Conservation (phyloP, 306 rosid genomes). For the Pyrus bretschneideri region DNA sequence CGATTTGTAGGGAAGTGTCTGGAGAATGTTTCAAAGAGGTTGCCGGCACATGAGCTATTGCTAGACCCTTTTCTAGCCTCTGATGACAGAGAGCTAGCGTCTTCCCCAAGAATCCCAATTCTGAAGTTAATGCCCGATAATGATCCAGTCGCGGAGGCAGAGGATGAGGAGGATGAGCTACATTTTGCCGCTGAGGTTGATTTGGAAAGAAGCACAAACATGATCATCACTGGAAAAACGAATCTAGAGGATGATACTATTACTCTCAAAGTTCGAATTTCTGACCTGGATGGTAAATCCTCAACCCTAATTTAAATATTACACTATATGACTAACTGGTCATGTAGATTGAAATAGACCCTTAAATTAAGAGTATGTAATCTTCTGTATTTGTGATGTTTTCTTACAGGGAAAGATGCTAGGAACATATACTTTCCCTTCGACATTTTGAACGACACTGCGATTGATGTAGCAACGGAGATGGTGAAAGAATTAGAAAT, state of each 20-base stretch:
- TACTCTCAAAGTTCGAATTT: slow-evolving; percentile 58
- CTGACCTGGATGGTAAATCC: slow-evolving; percentile 38
- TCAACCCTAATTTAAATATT: background rate
- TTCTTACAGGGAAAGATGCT: slow-evolving; percentile 32
- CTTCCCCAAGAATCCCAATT: slow-evolving; percentile 11
- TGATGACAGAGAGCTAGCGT: slow-evolving; percentile 22
- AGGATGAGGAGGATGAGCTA: background rate
- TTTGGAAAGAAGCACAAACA: slow-evolving; percentile 34
- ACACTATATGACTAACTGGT: background rate
- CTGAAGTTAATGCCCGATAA: background rate
- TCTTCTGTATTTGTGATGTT: background rate
- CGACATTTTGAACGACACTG: slow-evolving; percentile 62
- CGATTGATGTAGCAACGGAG: slow-evolving; percentile 68
- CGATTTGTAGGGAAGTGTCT: slow-evolving; percentile 72
- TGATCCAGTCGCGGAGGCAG: background rate
- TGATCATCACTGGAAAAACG: slow-evolving; percentile 72
- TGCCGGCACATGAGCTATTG: slow-evolving; percentile 63
- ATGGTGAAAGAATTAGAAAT: slow-evolving; percentile 88
- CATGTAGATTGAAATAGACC: background rate
- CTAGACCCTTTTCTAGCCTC: slow-evolving; percentile 65
- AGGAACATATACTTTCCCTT: slow-evolving; percentile 69
- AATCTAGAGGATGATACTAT: slow-evolving; percentile 54
- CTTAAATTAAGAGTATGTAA: background rate
- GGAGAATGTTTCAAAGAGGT: slow-evolving; percentile 53
- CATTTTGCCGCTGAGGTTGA: slow-evolving; percentile 8